Evolutionary conservation across 305 asterid species (phyloP), one percentile per base, ranked within the genome.

Genomic region (Salvia sclarea): DNA sequence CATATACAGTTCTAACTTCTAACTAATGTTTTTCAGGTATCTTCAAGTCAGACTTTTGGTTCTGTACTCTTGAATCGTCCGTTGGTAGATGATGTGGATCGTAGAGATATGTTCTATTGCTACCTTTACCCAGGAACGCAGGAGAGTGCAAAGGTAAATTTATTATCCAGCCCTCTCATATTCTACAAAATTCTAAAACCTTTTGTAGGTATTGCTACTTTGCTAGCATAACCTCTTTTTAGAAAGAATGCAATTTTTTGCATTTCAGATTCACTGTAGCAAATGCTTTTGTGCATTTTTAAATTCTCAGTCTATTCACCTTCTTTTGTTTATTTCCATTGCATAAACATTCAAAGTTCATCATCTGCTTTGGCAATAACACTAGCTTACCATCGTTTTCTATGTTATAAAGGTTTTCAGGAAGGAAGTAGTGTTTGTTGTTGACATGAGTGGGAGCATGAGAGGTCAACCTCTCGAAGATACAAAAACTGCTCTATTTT

Each of bases 371-470:
- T 60, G 38, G 66, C 20, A 41, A 43, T 58, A 33, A 76, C 59
- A 53, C 33, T 71, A 35, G 54, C 20, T 59, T 61, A 65, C 50
- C 52, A 21, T 33, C 37, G 9, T 57, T 47, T 69, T 16, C 44
- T 31, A 40, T 64, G 21, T 43, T 71, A 57, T 70, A 71, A 25
- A 94, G 99, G 81, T 79, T 71, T 91, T 87, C 76, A 84, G 86
- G 80, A 91, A 82, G 77, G 97, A 83, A 82, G 84, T 94, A 71
- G 83, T 91, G 40, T 91, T 89, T 86, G 85, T 84, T 72, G 89
- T 94, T 71, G 99, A 94, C 81, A 86, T 88, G 81, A 94, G 99
- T 77, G 94, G 93, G 68, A 94, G 99, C 85, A 94, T 89, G 99
- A 82, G 76, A 79, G 98, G 88, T 54, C 87, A 80, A 73, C 86